These are phyloP conservation scores for Trichoderma guizhouense DNA, from an alignment of 2,329 filamentous ascomycete species.

Conservation along the genomic window DNA sequence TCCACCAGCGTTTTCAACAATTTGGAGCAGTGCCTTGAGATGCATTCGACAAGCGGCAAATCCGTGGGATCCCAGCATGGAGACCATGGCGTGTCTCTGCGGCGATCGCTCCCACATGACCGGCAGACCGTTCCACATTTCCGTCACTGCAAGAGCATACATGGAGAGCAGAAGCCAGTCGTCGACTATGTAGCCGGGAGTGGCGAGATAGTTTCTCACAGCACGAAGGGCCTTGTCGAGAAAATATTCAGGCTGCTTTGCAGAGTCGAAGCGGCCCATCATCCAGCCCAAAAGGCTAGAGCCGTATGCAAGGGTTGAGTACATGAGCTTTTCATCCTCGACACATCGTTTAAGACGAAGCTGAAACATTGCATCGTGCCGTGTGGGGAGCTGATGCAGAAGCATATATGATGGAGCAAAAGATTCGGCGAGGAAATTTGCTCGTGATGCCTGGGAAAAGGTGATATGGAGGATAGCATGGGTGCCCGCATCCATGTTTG, in stretches of 20 bases:
- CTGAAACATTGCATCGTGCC: neutral
- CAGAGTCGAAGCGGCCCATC: neutral
- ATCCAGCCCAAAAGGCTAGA: neutral
- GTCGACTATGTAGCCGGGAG: neutral
- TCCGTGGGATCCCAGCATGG: neutral
- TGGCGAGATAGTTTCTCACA: neutral
- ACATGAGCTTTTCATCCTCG: conserved; percentile 1
- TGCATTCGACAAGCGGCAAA: neutral
- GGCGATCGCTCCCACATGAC: neutral
- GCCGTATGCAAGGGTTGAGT: conserved; percentile 1
- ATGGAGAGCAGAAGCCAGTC: neutral
- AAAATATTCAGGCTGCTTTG: neutral
- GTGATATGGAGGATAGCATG: neutral
- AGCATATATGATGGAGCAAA: neutral
- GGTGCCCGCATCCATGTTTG: neutral
- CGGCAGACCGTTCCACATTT: neutral
- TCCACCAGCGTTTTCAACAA: neutral
- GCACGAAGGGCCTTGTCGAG: neutral
- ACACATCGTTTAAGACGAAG: neutral
- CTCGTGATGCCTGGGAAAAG: neutral
- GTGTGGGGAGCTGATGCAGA: neutral
- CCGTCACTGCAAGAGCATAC: neutral
- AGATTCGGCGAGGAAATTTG: neutral
- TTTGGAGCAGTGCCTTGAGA: neutral
- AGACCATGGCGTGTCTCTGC: neutral